These are phyloP conservation scores for Grosmannia serpens DNA, from an alignment of 2,329 filamentous ascomycete genomes.

Conservation along the genomic window DNA sequence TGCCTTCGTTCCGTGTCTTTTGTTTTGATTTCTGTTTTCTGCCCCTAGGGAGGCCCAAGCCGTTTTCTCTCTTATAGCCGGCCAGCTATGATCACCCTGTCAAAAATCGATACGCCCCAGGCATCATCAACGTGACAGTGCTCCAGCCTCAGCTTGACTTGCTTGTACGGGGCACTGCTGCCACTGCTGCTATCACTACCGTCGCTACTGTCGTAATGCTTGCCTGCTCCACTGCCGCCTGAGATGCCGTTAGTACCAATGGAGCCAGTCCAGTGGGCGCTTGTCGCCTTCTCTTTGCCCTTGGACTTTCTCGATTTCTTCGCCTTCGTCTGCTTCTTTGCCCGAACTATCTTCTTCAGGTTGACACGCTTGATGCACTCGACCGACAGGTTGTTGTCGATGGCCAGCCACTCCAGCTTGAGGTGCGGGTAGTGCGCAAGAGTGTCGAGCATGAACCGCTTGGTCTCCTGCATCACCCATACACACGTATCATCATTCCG, in stretches of 20 bases:
- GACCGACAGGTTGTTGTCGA: slow-evolving; percentile 36
- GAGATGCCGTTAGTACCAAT: neutral
- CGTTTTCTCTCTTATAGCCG: slow-evolving; percentile 27
- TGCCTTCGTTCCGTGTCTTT: too few relatives aligned
- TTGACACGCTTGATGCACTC: slow-evolving; percentile 32
- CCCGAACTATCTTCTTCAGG: slow-evolving; percentile 20
- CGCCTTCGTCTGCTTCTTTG: slow-evolving; percentile 15
- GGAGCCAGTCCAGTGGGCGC: neutral
- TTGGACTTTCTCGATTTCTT: slow-evolving; percentile 18
- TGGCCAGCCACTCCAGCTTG: slow-evolving; percentile 47
- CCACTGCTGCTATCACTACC: slow-evolving; percentile 7
- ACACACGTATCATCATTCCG: slow-evolving; percentile 44
- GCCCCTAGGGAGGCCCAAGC: too few relatives aligned
- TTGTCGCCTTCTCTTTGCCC: slow-evolving; percentile 21
- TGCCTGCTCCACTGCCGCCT: slow-evolving; percentile 14
- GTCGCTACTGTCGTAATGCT: slow-evolving; percentile 12
- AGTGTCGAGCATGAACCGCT: slow-evolving; percentile 47
- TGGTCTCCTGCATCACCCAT: slow-evolving; percentile 44
- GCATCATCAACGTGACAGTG: slow-evolving; percentile 31
- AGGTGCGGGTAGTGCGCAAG: slow-evolving; percentile 42
- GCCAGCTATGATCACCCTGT: slow-evolving; percentile 40
- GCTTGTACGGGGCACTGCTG: slow-evolving; percentile 5
- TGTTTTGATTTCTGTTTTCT: too few relatives aligned
- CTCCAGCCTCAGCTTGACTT: slow-evolving; percentile 26
- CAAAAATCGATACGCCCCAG: slow-evolving; percentile 41